phyloP scores from a whole-genome alignment of 2,329 filamentous ascomycete species.

The Pestalotiopsis sp. region DNA sequence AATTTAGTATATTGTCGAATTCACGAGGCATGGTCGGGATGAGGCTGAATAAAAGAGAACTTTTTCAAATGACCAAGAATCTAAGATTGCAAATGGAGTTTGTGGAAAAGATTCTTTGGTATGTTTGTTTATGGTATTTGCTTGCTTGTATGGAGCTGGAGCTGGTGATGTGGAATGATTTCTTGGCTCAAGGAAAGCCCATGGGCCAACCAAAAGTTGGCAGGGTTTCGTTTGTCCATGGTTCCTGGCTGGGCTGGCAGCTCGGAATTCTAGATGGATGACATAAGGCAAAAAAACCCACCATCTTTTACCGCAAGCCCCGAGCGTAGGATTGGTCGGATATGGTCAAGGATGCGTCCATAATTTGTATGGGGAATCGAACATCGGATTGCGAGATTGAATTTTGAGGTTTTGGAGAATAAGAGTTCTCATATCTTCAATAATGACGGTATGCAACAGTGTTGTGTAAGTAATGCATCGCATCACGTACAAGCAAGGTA shows the following conservation, averaged over 20 bases:
- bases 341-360: background rate
- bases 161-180: background rate
- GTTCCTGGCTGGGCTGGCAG: too few relatives aligned
- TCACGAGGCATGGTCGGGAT: conserved; percentile 23
- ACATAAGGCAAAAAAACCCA: background rate
- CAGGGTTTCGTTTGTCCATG: background rate
- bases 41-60: background rate
- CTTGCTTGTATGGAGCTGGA: background rate
- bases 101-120: background rate
- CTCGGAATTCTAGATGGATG: background rate
- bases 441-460: too few relatives aligned
- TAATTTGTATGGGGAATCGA: background rate
- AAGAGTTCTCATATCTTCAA: too few relatives aligned
- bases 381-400: background rate
- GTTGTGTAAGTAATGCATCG: too few relatives aligned
- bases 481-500: background rate
- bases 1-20: conserved; percentile 69
- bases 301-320: background rate
- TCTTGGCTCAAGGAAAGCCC: background rate
- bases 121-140: background rate
- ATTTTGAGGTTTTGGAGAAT: background rate
- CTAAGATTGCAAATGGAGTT: background rate
- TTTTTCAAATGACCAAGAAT: background rate
- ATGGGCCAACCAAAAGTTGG: background rate
- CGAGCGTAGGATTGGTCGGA: background rate